phyloP scores from a whole-genome alignment of 1,139 yeast species.

The Geotrichum europaeum region DNA sequence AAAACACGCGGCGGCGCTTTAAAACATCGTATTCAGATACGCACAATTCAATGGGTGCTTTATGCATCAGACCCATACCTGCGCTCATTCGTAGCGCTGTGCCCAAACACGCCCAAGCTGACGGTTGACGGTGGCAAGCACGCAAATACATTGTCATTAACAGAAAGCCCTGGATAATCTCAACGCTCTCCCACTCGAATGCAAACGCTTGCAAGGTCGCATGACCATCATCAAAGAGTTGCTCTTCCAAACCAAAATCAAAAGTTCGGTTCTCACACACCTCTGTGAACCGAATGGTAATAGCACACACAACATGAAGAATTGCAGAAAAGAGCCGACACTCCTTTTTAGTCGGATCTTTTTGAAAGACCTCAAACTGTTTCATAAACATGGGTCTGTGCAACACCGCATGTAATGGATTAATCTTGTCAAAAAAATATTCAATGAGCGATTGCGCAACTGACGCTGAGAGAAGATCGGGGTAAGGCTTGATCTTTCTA shows the following conservation, averaged over 20 bases:
- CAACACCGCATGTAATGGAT: conserved; percentile 49
- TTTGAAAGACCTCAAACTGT: conserved; percentile 42
- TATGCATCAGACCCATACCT: conserved; percentile 49
- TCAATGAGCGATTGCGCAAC: conserved; percentile 29
- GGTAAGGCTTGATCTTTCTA: conserved; percentile 36
- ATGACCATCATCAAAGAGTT: conserved; percentile 47
- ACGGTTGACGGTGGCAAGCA: conserved; percentile 51
- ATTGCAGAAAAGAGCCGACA: conserved; percentile 47
- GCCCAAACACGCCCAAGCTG: conserved; percentile 49
- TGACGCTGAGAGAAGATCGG: conserved; percentile 7
- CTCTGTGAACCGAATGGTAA: conserved; percentile 50
- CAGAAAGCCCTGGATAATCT: conserved; percentile 59
- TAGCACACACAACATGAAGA: conserved; percentile 46
- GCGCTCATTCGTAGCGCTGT: conserved; percentile 50
- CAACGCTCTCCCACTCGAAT: conserved; percentile 65
- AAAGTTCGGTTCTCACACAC: conserved; percentile 33
- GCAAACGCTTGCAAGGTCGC: conserved; percentile 45
- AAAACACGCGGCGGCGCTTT: conserved; percentile 51
- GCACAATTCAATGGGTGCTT: conserved; percentile 2
- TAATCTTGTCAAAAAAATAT: conserved; percentile 46
- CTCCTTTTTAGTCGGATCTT: conserved; percentile 23
- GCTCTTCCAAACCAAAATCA: conserved; percentile 45
- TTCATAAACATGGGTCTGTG: conserved; percentile 52
- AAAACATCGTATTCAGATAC: conserved; percentile 41
- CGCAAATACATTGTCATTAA: conserved; percentile 51